A percentile compares a stretch with the other conserved stretches of the same genome.
Conservation (phyloP, 2,329 filamentous ascomycete genomes). For the Monosporascus sp. region DNA sequence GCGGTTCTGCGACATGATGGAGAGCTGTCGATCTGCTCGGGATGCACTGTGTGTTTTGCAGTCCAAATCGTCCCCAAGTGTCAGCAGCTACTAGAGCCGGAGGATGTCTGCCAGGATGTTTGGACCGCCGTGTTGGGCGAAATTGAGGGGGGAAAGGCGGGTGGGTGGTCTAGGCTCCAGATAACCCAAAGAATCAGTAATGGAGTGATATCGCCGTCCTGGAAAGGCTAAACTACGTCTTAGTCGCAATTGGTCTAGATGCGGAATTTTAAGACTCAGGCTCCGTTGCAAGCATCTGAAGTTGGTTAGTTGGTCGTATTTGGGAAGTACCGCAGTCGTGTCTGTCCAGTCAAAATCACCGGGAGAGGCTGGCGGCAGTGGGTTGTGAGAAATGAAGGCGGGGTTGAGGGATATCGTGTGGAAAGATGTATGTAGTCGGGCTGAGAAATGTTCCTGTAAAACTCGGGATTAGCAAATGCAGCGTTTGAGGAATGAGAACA, state of each 20-base stretch:
- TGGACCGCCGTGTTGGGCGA: conserved; percentile 27
- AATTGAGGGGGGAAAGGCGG: neutral
- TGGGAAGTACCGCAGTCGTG: neutral
- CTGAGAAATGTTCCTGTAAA: neutral
- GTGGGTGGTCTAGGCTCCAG: neutral
- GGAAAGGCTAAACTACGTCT: neutral
- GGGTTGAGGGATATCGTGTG: conserved; percentile 1
- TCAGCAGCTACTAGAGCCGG: conserved; percentile 20
- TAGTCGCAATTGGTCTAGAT: neutral
- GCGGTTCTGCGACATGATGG: conserved; percentile 30
- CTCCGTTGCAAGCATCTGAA: neutral
- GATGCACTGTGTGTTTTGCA: conserved; percentile 17
- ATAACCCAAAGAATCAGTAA: neutral
- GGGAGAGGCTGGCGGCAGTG: neutral
- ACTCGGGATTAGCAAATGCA: neutral
- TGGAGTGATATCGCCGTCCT: neutral
- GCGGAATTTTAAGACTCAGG: neutral
- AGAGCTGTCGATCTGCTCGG: conserved; percentile 16
- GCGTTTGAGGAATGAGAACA: neutral
- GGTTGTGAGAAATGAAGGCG: neutral
- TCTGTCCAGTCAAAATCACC: neutral
- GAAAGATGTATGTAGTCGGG: neutral
- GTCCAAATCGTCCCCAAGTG: conserved; percentile 19
- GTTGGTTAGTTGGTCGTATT: neutral
- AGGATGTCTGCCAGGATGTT: conserved; percentile 15